A percentile compares a stretch with the other conserved stretches of the same genome.
Conservation (phyloP, 768 basidiomycete species). For the Termitomyces sp. region DNA sequence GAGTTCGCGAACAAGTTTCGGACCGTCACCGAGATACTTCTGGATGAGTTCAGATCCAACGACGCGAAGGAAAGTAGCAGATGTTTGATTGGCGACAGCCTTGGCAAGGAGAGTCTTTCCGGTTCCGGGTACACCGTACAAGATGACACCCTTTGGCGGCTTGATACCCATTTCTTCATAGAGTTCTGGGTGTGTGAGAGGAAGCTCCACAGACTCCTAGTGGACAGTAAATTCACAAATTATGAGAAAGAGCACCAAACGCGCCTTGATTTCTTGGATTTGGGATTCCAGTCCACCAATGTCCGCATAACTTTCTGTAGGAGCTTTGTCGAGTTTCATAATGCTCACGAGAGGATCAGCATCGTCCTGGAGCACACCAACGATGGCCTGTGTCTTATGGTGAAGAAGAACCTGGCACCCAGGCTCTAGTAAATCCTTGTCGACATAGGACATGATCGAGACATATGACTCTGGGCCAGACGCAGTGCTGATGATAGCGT, state of each 20-base stretch:
- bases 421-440: constrained; percentile 96
- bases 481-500: constrained; percentile 95
- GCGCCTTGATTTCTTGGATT: constrained; percentile 97
- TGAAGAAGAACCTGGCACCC: constrained; percentile 93
- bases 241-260: constrained; percentile 9
- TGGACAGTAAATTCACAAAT: background rate
- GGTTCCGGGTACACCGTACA: constrained; percentile 97
- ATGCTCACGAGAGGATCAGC: constrained; percentile 94
- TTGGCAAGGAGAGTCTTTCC: constrained; percentile 98
- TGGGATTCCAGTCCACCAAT: constrained; percentile 95
- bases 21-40: constrained; percentile 98
- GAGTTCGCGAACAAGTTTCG: constrained; percentile 94
- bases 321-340: constrained; percentile 99
- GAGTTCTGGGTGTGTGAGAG: constrained; percentile 94
- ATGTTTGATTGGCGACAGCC: constrained; percentile 97
- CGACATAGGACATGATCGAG: constrained; percentile 95
- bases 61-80: constrained; percentile 94
- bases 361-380: constrained; percentile 95
- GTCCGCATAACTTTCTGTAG: constrained; percentile 97
- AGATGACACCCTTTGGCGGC: constrained; percentile 98
- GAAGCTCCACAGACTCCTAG: constrained; percentile 96
- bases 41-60: constrained; percentile 98
- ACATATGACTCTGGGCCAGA: constrained; percentile 97
- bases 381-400: constrained; percentile 92
- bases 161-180: constrained; percentile 99